Evolutionary conservation across 176 grass and related monocot genomes (phyloP).

Genomic region (Triticum monococcum): DNA sequence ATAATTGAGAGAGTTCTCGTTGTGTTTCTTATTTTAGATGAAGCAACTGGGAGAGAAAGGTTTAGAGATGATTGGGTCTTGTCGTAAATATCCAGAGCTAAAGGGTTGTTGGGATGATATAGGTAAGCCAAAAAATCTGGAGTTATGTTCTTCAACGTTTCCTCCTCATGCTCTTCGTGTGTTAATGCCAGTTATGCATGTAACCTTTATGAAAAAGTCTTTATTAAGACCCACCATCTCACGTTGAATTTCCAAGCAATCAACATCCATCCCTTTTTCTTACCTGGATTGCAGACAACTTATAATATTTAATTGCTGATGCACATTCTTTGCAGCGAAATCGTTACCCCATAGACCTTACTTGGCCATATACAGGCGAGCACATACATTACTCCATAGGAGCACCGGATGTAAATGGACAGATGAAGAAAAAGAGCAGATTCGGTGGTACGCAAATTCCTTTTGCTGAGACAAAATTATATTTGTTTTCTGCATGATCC

Average conservation of each 20-base stretch:
- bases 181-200: conserved; percentile 21
- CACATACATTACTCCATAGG: conserved; percentile 42
- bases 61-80: conserved; percentile 48
- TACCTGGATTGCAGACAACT: neutral
- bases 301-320: conserved; percentile 5
- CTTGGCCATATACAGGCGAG: conserved; percentile 35
- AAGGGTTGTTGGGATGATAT: conserved; percentile 68
- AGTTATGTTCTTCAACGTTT: conserved; percentile 18
- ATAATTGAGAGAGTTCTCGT: conserved; percentile 7
- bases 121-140: conserved; percentile 44
- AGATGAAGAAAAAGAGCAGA: conserved; percentile 49
- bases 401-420: conserved; percentile 58
- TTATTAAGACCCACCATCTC: neutral
- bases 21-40: conserved; percentile 43
- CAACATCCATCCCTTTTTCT: neutral
- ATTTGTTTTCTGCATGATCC: neutral
- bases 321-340: conserved; percentile 39
- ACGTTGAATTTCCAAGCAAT: neutral
- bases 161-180: conserved; percentile 7
- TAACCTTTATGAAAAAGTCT: neutral
- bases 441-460: conserved; percentile 44
- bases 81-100: conserved; percentile 23
- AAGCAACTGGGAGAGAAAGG: conserved; percentile 77
- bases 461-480: neutral
- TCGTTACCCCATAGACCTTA: conserved; percentile 61